Evolutionary conservation across 306 rosid genomes (phyloP), one percentile per base, ranked within the genome.

Genomic region (Prunus fruticosa): DNA sequence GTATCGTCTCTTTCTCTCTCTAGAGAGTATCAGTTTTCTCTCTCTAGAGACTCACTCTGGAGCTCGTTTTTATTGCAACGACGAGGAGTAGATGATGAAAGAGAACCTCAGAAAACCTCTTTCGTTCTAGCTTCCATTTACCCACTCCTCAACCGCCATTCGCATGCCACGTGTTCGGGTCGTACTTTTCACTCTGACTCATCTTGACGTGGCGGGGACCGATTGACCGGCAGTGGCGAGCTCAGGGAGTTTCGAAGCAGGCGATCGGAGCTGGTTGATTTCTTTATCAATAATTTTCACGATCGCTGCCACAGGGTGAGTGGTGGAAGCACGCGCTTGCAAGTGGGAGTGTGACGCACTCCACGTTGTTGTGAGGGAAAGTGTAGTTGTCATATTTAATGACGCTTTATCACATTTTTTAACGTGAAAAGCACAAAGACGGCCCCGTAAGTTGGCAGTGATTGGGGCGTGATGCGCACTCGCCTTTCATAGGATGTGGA

Each of bases 381-480:
- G 88, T 67, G 84, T 86, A 82, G 81, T 79, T 82, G 84, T 89
- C 86, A 62, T 19, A 50, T 79, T 67, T 77, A 81, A 85, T 82
- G 87, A 87, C 83, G 79, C 43, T 66, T 41, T 54, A 75, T 47
- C 84, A 58, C 76, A 81, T 58, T 82, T 72, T 66, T 58, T 85
- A 75, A 82, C 75, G 56, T 34, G 87, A 74, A 76, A 81, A 82
- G 81, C 69, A 80, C 61, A 74, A 75, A 70, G 82, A 54, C 61
- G 73, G 82, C 60, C 82, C 80, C 81, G 25, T 25, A 3, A n/a
- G 51, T 46, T 50, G 58, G 69, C 67, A 67, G 74, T 86, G 83
- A 84, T 88, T 84, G 86, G 89, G 18, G 49, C 87, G 90, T 92
- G 86, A 15, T 0, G 0, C 23, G 32, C 89, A 90, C 91, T 83